Evolutionary conservation across 75 land plant species (phyloP), one percentile per base, ranked within the genome.

Genomic region (Larix kaempferi): DNA sequence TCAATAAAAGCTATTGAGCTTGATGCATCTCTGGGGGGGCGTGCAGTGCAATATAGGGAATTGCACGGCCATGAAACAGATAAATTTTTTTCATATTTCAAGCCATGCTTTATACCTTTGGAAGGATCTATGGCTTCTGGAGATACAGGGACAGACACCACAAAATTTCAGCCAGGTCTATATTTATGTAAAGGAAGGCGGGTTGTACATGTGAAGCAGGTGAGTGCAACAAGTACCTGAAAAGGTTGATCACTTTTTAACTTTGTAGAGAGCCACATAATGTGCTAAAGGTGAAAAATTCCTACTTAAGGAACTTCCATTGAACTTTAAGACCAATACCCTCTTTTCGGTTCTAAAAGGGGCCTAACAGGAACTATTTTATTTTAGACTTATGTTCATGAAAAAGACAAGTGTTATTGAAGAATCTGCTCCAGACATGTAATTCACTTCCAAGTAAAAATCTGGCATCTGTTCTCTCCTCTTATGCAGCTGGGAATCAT

Each of bases 131-230:
- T 67, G 64, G 80, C 79, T 60, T 80, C 88, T 44, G 82, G 83
- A 44, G 73, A 77, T 67, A 85, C 74, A 37, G 64, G 57, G 55
- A 66, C 56, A 23, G 80, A 75, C 26, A 76, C 27, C 14, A 78
- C 56, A 75, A 65, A 78, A 73, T 16, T 56, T 77, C 82, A 81
- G 63, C 79, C 83, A 58, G 76, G 88, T 33, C 79, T 86, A 14
- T 86, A 77, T 75, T 25, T 73, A 37, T 81, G 84, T 60, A 86
- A 85, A 77, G 88, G 88, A 23, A 77, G 78, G 77, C 88, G 73
- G 60, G 80, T 78, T 71, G 84, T 81, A 52, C 88, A 81, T 56
- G 88, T 86, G 37, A 76, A 76, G 55, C 82, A 86, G 79, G 88
- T 79, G 56, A 61, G 52, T 41, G 13, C 39, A 12, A 21, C 37